Conservation (phyloP, 2,329 filamentous ascomycete species). For the Ceratocystis harringtonii region DNA sequence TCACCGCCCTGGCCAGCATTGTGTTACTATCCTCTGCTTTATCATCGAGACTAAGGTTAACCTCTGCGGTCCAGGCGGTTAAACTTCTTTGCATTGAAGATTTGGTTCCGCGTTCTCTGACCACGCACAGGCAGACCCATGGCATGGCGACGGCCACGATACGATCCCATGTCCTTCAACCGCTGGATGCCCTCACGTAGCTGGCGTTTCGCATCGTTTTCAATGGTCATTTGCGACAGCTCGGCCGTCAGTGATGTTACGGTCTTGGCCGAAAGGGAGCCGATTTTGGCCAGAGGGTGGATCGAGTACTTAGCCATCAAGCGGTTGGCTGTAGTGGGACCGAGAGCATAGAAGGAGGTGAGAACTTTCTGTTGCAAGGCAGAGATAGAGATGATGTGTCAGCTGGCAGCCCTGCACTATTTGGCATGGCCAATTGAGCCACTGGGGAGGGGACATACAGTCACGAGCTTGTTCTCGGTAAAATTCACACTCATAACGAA, state of each 20-base stretch:
- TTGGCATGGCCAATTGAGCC: neutral
- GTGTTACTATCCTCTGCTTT: neutral
- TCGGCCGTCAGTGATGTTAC: constrained; percentile 71
- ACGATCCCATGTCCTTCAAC: constrained; percentile 79
- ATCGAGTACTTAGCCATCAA: constrained; percentile 85
- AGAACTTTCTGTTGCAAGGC: constrained; percentile 46
- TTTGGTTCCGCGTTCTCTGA: constrained; percentile 71
- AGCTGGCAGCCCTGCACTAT: neutral
- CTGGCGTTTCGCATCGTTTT: constrained; percentile 67
- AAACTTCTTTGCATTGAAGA: constrained; percentile 43
- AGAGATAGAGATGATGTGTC: neutral
- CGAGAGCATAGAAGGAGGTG: constrained; percentile 74
- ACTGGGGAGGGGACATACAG: constrained; percentile 37
- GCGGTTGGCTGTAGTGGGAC: constrained; percentile 49
- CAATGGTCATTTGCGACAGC: constrained; percentile 81
- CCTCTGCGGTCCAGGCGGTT: constrained; percentile 40
- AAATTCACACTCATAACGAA: constrained; percentile 83
- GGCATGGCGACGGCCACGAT: constrained; percentile 78
- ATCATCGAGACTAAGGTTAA: constrained; percentile 19
- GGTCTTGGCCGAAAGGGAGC: constrained; percentile 58
- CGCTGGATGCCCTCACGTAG: constrained; percentile 74
- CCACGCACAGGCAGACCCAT: constrained; percentile 85
- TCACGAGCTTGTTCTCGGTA: constrained; percentile 65
- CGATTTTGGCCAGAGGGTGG: constrained; percentile 66
- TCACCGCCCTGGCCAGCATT: neutral